Base-by-base conservation (phyloP, 2,329 filamentous ascomycete genomes). In the Penicillium sclerotiorum region DNA sequence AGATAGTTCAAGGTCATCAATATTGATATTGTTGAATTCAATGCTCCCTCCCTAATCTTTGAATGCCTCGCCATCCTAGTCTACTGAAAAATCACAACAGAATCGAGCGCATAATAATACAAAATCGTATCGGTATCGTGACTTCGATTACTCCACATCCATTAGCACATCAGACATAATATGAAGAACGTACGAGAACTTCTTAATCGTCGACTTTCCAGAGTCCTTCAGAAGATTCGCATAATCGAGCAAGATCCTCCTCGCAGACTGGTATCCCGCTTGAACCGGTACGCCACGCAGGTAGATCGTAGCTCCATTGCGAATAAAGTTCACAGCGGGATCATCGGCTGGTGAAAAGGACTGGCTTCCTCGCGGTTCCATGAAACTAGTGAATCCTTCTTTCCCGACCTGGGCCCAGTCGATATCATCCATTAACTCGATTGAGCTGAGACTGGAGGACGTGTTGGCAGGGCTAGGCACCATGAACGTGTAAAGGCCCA, bases 401-500 rank as follows among this genome's bases (percentile, higher is more conserved):
- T 69, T 70, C 0, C 74, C 75, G 3, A 81, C 68, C 4, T 66
- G 61, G 4, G 68, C 69, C 79, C 78, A 81, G 52, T 80, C 73
- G 5, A 80, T 67, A 12, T 79, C 71, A 21, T 80, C 76, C 25
- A 78, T 66, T 0, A 81, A 63, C 46, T 81, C 63, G 47, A 80
- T 66, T 2, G 65, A 62, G 0, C 61, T 55, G 12, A 64, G 41
- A 28, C 63, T 50, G 41, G 65, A 55, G 53, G 68, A 52, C 3
- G 58, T 40, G 39, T 56, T 63, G 2, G 59, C 41, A 4, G 59
- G 45, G 5, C 52, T 59, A 2, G 71, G 63, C 0, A 77, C 67
- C 60, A 77, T 80, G 56, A 80, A 80, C 8, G 78, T 74, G 51
- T 80, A 81, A 1, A 81, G 60, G 0, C 78, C 78, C 1, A 81